A percentile compares a stretch with the other conserved stretches of the same genome.
phyloP scores from a whole-genome alignment of 495 filamentous ascomycete genomes.

The Sordaria brevicollis region DNA sequence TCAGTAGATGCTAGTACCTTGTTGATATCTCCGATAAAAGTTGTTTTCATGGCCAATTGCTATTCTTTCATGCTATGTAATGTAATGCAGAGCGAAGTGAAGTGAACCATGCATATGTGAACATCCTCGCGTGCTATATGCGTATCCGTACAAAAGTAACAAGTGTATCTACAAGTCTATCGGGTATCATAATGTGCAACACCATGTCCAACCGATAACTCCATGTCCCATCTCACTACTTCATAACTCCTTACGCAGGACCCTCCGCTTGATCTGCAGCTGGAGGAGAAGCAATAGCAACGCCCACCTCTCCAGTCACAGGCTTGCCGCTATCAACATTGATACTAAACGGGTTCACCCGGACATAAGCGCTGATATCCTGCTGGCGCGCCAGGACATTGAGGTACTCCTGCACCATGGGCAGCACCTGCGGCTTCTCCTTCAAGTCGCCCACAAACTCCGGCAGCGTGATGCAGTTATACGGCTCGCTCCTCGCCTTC shows the following conservation, averaged over 20 bases:
- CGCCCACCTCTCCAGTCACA: not conserved
- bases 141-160: too few relatives aligned
- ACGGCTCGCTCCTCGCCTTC: slow-evolving; percentile 75
- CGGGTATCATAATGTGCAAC: not conserved
- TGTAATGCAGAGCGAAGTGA: not conserved
- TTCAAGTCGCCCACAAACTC: slow-evolving; percentile 50
- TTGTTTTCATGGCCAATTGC: not conserved
- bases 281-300: not conserved
- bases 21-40: not conserved
- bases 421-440: slow-evolving; percentile 28
- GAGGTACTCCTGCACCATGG: slow-evolving; percentile 40
- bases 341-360: slow-evolving; percentile 22
- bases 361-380: slow-evolving; percentile 39
- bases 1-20: slow-evolving; percentile 15
- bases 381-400: slow-evolving; percentile 28
- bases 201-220: not conserved
- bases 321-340: not conserved
- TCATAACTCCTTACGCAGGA: not conserved
- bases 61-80: not conserved
- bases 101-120: not conserved
- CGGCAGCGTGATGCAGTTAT: slow-evolving; percentile 69
- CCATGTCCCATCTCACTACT: not conserved
- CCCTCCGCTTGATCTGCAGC: not conserved
- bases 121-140: too few relatives aligned
- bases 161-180: not conserved